Evolutionary conservation across 2,329 filamentous ascomycete genomes (phyloP).

Genomic region (Trichoderma semiorbis): DNA sequence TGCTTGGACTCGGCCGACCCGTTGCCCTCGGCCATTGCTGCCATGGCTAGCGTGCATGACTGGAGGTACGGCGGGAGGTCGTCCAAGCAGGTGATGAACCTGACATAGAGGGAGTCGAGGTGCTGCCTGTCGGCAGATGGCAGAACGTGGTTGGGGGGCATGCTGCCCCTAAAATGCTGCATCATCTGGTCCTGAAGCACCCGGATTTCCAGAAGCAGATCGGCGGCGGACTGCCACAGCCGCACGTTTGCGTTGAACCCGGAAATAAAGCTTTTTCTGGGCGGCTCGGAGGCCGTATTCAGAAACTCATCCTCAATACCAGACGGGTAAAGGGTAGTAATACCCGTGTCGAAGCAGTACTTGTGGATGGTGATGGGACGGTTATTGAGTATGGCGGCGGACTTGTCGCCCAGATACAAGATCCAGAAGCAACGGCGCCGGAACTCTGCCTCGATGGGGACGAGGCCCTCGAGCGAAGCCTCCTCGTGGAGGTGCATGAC

Average conservation of each 20-base stretch:
- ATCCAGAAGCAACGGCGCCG: conserved; percentile 38
- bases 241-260: conserved; percentile 43
- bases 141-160: conserved; percentile 16
- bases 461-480: conserved; percentile 33
- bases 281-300: conserved; percentile 19
- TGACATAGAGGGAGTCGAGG: conserved; percentile 36
- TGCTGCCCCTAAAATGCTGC: not conserved
- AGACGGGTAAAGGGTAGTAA: conserved; percentile 35
- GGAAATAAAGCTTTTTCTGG: conserved; percentile 31
- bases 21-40: conserved; percentile 12
- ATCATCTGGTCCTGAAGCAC: conserved; percentile 29
- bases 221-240: conserved; percentile 40
- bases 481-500: conserved; percentile 43
- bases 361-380: conserved; percentile 43
- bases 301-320: conserved; percentile 29
- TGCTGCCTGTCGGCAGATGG: conserved; percentile 29
- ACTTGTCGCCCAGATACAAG: conserved; percentile 40
- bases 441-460: conserved; percentile 38
- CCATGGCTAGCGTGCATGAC: conserved; percentile 26
- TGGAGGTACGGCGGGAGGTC: conserved; percentile 37
- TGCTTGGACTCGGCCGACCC: conserved; percentile 29
- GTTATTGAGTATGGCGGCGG: conserved; percentile 38
- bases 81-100: conserved; percentile 41
- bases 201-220: conserved; percentile 37
- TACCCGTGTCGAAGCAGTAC: conserved; percentile 39